phyloP scores from a whole-genome alignment of 768 basidiomycete genomes.

The Tricholomella constricta region DNA sequence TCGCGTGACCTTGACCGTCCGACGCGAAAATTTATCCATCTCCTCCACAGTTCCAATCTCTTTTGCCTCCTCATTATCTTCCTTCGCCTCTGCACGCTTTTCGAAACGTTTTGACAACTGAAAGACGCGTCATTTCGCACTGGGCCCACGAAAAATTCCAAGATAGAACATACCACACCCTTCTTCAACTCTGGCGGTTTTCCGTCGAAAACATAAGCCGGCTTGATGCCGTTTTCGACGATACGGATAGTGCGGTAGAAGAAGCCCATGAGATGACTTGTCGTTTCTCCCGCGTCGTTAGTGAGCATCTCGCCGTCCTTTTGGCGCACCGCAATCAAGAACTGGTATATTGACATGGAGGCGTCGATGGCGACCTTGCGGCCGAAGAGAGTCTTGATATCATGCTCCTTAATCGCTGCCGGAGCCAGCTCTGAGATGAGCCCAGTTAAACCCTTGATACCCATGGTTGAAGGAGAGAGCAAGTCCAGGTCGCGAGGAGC shows the following conservation, averaged over 20 bases:
- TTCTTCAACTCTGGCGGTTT: constrained; percentile 98
- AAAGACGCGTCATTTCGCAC: constrained; percentile 4
- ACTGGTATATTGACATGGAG: constrained; percentile 96
- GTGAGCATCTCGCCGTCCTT: constrained; percentile 95
- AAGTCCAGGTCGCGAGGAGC: constrained; percentile 1
- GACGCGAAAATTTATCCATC: constrained; percentile 83
- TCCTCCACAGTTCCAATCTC: constrained; percentile 95
- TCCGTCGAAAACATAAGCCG: constrained; percentile 97
- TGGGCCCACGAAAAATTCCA: background rate
- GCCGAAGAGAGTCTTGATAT: constrained; percentile 96
- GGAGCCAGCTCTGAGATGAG: constrained; percentile 92
- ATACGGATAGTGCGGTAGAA: constrained; percentile 98
- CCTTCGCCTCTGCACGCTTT: constrained; percentile 88
- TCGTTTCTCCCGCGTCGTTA: constrained; percentile 97
- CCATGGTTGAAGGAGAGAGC: constrained; percentile 50
- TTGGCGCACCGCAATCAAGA: constrained; percentile 96
- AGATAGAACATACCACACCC: constrained; percentile 74
- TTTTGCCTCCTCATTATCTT: constrained; percentile 94
- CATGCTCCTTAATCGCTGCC: constrained; percentile 83
- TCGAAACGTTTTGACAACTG: constrained; percentile 98
- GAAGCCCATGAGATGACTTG: constrained; percentile 98
- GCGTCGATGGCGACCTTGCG: constrained; percentile 99
- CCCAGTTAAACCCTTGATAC: constrained; percentile 94
- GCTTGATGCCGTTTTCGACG: constrained; percentile 98
- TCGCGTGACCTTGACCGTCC: constrained; percentile 92